Evolutionary conservation across 805 yeast genomes (phyloP), one percentile per base, ranked within the genome.

Genomic region (Sugiyamaella marilandica): DNA sequence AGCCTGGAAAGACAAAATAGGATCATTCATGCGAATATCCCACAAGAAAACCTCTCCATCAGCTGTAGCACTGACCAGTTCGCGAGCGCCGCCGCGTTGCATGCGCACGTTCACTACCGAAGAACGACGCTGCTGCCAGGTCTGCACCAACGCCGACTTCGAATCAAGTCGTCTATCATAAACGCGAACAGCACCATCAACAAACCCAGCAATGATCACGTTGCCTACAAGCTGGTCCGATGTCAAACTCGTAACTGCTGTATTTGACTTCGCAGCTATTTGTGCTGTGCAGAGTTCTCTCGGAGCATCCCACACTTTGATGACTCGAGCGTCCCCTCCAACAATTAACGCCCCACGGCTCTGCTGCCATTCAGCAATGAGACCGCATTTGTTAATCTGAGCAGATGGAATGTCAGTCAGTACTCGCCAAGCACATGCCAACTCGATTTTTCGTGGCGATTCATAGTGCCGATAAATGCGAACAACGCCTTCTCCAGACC

Each of bases 81-180:
- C 99, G 52, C 99, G 76, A 61, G 82, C 81, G 0, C 99, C 99
- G 36, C 99, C 99, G 62, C 99, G 77, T 72, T 94, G 99, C 95
- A 94, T 85, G 63, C 88, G 96, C 9, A 91, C 83, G 59, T 86
- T 88, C 45, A 83, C 74, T 41, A 92, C 81, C 21, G 35, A 24
- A 2, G 76, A 66, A 43, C 82, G 76, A 52, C 74, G 74, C 16
- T 63, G 66, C 58, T 81, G 78, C 96, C 97, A 94, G 7, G 83
- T 74, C 61, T 83, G 81, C 10, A 89, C 87, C 87, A 92, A 83
- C 0, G 95, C 84, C 59, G 87, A 94, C 51, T 95, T 73, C 0
- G 94, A 78, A 59, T 87, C 95, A 54, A 88, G 68, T 59, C 99
- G 77, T 55, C 97, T 78, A 68, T 94, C 99, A 66, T 91, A 94